Evolutionary conservation across 1,284 basidiomycete species (phyloP).

Genomic region (Taiwanofungus camphoratus): DNA sequence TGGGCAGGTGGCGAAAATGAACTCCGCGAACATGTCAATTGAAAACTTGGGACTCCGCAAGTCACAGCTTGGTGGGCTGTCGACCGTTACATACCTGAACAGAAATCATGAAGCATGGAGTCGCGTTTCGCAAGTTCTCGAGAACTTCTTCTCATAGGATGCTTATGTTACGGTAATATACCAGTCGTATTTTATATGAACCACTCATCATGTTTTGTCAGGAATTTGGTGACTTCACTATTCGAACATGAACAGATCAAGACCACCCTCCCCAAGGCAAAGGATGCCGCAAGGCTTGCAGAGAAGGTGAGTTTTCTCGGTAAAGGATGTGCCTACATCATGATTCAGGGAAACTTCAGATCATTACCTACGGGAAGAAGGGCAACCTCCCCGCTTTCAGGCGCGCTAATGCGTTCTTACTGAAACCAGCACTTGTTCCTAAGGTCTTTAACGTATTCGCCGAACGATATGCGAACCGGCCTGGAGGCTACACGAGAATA

Average conservation of each 20-base stretch:
- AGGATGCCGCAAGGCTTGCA: constrained; percentile 85
- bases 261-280: constrained; percentile 95
- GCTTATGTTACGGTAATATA: constrained; percentile 73
- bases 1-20: background rate
- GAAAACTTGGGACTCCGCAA: too few relatives aligned
- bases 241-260: constrained; percentile 95
- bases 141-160: constrained; percentile 83
- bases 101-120: constrained; percentile 80
- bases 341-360: constrained; percentile 38
- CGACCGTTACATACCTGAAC: too few relatives aligned
- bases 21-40: background rate
- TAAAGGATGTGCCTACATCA: background rate
- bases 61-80: too few relatives aligned
- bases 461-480: constrained; percentile 75
- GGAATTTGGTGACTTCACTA: constrained; percentile 93
- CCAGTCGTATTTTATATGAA: background rate
- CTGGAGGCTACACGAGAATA: constrained; percentile 95
- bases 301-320: constrained; percentile 67
- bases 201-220: constrained; percentile 25
- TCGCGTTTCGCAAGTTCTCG: constrained; percentile 85
- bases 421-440: constrained; percentile 64
- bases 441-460: constrained; percentile 84
- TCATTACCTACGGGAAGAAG: constrained; percentile 87
- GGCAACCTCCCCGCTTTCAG: constrained; percentile 60
- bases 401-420: constrained; percentile 70